Evolutionary conservation across 352 stramenopile genomes (phyloP).

Genomic region (Phytopythium vexans): DNA sequence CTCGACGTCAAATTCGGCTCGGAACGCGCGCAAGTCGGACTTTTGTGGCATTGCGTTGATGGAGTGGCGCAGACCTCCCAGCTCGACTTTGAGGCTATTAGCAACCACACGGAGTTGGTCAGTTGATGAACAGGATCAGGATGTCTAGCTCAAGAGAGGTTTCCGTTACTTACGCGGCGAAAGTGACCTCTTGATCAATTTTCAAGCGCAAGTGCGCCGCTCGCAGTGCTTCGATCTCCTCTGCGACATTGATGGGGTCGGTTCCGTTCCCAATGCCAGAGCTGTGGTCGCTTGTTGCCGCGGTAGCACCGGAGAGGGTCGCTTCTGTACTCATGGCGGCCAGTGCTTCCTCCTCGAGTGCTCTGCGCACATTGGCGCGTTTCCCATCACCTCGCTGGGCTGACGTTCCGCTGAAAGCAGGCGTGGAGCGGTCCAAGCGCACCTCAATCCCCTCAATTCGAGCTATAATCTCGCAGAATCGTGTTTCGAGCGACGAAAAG

Average conservation of each 20-base stretch:
- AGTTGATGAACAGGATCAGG: too few relatives aligned
- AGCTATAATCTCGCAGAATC: constrained; percentile 47
- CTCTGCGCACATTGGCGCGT: too few relatives aligned
- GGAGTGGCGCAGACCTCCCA: constrained; percentile 36
- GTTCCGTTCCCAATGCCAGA: neutral
- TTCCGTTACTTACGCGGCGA: constrained; percentile 14
- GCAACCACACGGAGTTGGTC: neutral
- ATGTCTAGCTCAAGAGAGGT: neutral
- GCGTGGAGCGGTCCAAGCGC: constrained; percentile 7
- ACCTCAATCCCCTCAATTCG: constrained; percentile 41
- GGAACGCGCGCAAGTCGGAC: constrained; percentile 36
- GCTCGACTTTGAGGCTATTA: constrained; percentile 30
- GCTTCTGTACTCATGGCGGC: neutral
- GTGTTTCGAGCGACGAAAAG: constrained; percentile 43
- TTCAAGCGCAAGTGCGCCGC: constrained; percentile 53
- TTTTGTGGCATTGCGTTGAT: constrained; percentile 27
- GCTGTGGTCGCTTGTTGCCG: too few relatives aligned
- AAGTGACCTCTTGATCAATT: constrained; percentile 50
- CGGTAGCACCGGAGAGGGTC: too few relatives aligned
- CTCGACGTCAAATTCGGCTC: constrained; percentile 31
- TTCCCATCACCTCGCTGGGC: too few relatives aligned
- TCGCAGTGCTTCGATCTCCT: constrained; percentile 52
- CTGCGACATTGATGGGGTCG: constrained; percentile 24
- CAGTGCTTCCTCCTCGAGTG: neutral
- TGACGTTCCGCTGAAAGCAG: too few relatives aligned